phyloP scores from a whole-genome alignment of 495 filamentous ascomycete species.

The Penicillium steckii region DNA sequence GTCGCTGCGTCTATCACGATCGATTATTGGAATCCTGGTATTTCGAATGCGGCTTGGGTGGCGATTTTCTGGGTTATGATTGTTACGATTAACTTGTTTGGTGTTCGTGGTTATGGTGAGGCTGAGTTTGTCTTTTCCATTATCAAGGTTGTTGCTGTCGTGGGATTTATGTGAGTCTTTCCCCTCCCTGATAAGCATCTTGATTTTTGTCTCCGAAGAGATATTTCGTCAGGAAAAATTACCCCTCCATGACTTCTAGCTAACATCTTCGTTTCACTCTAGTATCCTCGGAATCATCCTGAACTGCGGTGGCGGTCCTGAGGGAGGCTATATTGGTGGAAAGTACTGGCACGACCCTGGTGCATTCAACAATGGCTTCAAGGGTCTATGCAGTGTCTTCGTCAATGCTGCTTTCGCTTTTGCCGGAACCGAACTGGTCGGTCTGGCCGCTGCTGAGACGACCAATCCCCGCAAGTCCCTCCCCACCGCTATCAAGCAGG shows the following conservation, averaged over 20 bases:
- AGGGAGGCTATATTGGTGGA: conserved; percentile 80
- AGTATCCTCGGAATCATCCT: conserved; percentile 78
- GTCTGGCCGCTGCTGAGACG: conserved; percentile 84
- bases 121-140: conserved; percentile 87
- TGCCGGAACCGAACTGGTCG: conserved; percentile 90
- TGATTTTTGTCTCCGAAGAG: background rate
- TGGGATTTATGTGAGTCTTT: conserved; percentile 78
- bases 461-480: conserved; percentile 83
- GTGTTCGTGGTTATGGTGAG: conserved; percentile 86
- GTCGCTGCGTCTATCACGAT: conserved; percentile 89
- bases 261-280: background rate
- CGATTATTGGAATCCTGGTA: conserved; percentile 69
- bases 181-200: background rate
- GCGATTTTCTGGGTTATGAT: conserved; percentile 75
- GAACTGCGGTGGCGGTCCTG: conserved; percentile 74
- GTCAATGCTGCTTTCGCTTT: conserved; percentile 93
- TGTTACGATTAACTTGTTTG: conserved; percentile 79
- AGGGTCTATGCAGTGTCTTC: conserved; percentile 89
- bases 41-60: conserved; percentile 80
- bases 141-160: conserved; percentile 82
- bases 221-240: too few species aligned
- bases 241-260: background rate
- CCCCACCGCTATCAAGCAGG: conserved; percentile 85
- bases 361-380: conserved; percentile 90
- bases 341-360: conserved; percentile 80